Conservation (phyloP, 352 stramenopile species). For the Phytophthora foliorum region DNA sequence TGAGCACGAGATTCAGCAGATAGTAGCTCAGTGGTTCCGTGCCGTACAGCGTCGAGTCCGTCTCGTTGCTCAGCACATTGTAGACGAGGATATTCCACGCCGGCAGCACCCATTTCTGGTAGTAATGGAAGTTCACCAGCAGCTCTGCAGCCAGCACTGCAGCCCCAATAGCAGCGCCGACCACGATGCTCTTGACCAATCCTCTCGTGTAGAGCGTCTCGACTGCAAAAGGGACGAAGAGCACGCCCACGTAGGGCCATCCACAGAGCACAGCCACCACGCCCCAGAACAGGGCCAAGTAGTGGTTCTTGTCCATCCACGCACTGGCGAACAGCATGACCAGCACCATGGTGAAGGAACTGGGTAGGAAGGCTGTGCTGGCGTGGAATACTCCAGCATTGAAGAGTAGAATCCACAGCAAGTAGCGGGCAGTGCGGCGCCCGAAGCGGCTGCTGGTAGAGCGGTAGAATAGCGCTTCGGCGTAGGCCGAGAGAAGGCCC, state of each 20-base stretch:
- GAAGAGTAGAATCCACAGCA: conserved; percentile 83
- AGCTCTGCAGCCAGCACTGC: conserved; percentile 85
- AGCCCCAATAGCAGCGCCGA: conserved; percentile 69
- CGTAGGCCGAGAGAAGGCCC: conserved; percentile 77
- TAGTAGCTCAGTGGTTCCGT: conserved; percentile 97
- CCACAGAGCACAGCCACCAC: conserved; percentile 94
- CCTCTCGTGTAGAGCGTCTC: conserved; percentile 71
- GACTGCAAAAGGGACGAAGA: conserved; percentile 96
- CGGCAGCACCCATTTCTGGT: conserved; percentile 80
- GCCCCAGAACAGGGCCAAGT: conserved; percentile 83
- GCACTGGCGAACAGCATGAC: conserved; percentile 79
- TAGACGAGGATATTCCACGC: conserved; percentile 97
- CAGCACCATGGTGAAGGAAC: conserved; percentile 90
- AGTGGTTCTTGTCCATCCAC: conserved; percentile 87
- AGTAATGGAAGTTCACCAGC: conserved; percentile 85
- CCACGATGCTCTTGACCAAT: conserved; percentile 59
- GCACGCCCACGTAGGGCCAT: conserved; percentile 97
- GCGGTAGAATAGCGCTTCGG: conserved; percentile 90
- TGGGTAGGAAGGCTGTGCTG: conserved; percentile 93
- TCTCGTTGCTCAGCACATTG: conserved; percentile 92
- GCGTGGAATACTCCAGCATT: conserved; percentile 95
- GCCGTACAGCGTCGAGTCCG: conserved; percentile 98
- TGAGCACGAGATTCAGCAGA: conserved; percentile 96
- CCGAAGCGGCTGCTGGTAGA: conserved; percentile 74
- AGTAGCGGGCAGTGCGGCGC: conserved; percentile 62